These are phyloP conservation scores for Mortierella antarctica DNA, from an alignment of 192 early-diverging fungal species.

Conservation along the genomic window DNA sequence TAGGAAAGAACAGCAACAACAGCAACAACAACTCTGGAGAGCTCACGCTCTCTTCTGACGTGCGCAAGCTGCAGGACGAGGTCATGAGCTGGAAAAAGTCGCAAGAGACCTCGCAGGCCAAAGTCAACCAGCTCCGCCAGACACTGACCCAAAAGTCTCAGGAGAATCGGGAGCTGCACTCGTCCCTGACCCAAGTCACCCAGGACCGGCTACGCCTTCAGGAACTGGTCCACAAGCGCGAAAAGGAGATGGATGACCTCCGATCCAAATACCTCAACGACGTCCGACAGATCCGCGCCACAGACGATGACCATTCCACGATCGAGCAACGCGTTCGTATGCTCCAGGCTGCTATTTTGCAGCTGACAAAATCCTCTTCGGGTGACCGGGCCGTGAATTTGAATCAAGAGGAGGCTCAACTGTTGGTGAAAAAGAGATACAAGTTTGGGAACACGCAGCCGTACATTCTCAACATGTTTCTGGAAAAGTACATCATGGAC, in stretches of 20 bases:
- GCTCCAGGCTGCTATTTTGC: conserved; percentile 49
- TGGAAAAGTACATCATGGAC: conserved; percentile 66
- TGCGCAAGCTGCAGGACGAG: conserved; percentile 48
- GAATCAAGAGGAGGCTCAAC: conserved; percentile 35
- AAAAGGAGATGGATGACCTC: conserved; percentile 52
- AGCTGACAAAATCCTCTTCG: conserved; percentile 48
- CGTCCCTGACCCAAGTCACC: conserved; percentile 33
- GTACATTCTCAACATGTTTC: conserved; percentile 57
- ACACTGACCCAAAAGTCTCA: conserved; percentile 45
- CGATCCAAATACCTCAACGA: conserved; percentile 53
- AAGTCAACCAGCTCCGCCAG: conserved; percentile 22
- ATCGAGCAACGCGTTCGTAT: conserved; percentile 50
- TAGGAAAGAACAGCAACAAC: neutral
- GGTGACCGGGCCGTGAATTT: conserved; percentile 49
- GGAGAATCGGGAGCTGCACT: conserved; percentile 42
- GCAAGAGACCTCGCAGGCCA: conserved; percentile 36
- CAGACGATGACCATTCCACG: conserved; percentile 55
- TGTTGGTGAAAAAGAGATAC: conserved; percentile 47
- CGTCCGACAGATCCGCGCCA: conserved; percentile 59
- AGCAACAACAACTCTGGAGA: conserved; percentile 16
- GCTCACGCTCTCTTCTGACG: conserved; percentile 19
- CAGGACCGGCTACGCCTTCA: conserved; percentile 48
- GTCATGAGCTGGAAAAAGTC: conserved; percentile 44
- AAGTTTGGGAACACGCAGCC: conserved; percentile 51
- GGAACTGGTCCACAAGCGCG: conserved; percentile 50